Conservation (phyloP, 306 rosid genomes). For the Cotoneaster glaucophyllus region DNA sequence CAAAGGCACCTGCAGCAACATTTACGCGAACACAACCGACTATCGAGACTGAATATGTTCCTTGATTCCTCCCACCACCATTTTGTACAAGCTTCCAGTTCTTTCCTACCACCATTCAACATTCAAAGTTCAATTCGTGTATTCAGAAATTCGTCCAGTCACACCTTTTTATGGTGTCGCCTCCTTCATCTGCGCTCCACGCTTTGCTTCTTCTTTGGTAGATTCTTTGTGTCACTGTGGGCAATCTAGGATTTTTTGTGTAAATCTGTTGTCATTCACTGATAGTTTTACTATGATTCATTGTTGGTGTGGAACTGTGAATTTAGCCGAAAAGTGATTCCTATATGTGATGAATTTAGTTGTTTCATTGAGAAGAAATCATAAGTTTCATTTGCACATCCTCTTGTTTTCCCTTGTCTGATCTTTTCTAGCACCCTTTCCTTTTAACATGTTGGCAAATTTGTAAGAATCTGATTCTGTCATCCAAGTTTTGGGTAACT, state of each 20-base stretch:
- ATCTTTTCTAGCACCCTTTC: slow-evolving; percentile 5
- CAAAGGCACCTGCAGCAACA: slow-evolving; percentile 84
- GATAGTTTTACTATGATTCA: slow-evolving; percentile 44
- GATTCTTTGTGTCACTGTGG: slow-evolving; percentile 47
- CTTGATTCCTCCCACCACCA: slow-evolving; percentile 34
- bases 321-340: slow-evolving; percentile 44
- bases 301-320: slow-evolving; percentile 43
- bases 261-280: slow-evolving; percentile 40
- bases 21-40: slow-evolving; percentile 86
- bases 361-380: slow-evolving; percentile 47
- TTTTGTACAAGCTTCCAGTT: slow-evolving; percentile 40
- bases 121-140: slow-evolving; percentile 41
- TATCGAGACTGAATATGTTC: slow-evolving; percentile 86
- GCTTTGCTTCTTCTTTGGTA: slow-evolving; percentile 22
- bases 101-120: slow-evolving; percentile 19
- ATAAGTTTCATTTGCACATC: slow-evolving; percentile 13
- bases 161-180: slow-evolving; percentile 37
- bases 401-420: background rate
- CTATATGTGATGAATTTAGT: slow-evolving; percentile 51
- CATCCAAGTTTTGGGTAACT: background rate
- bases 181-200: background rate
- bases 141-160: slow-evolving; percentile 42
- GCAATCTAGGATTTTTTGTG: slow-evolving; percentile 59
- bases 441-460: slow-evolving; percentile 2
- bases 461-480: background rate